phyloP scores from a whole-genome alignment of 2,329 filamentous ascomycete species.

The Leptographium lundbergii region DNA sequence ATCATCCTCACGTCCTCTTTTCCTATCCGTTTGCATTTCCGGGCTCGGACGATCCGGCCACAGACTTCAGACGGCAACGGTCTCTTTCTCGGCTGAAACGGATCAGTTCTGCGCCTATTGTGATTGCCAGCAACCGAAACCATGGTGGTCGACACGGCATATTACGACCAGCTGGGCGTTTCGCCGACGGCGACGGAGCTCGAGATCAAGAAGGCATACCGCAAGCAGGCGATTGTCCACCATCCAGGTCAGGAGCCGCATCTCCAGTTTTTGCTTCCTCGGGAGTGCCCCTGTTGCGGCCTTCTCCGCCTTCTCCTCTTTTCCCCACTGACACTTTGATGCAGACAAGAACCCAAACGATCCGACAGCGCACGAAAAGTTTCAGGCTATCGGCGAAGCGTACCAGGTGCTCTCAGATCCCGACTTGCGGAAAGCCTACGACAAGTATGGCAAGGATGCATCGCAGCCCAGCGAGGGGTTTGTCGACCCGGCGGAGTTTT shows the following conservation, averaged over 20 bases:
- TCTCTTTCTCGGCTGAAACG: not conserved
- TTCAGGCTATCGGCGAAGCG: conserved; percentile 71
- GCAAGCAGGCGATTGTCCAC: conserved; percentile 86
- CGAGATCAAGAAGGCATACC: conserved; percentile 95
- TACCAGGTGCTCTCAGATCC: conserved; percentile 76
- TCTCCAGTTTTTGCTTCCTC: not conserved
- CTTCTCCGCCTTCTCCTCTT: not conserved
- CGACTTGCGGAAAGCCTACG: conserved; percentile 81
- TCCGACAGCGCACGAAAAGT: conserved; percentile 83
- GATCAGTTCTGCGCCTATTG: not conserved
- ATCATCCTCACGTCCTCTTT: not conserved
- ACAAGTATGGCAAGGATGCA: conserved; percentile 93
- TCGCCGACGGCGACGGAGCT: conserved; percentile 74
- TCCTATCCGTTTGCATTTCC: not conserved
- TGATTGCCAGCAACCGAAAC: conserved; percentile 12
- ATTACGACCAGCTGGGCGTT: conserved; percentile 81
- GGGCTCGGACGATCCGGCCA: not conserved
- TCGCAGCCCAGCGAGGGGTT: conserved; percentile 87
- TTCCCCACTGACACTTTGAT: not conserved
- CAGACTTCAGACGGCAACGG: not conserved
- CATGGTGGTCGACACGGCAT: conserved; percentile 82
- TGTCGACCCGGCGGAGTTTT: conserved; percentile 93
- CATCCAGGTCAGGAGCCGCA: conserved; percentile 56
- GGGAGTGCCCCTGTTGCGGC: not conserved
- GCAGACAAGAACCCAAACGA: conserved; percentile 96